phyloP scores from a whole-genome alignment of 305 asterid species.

The Rubia balearica region DNA sequence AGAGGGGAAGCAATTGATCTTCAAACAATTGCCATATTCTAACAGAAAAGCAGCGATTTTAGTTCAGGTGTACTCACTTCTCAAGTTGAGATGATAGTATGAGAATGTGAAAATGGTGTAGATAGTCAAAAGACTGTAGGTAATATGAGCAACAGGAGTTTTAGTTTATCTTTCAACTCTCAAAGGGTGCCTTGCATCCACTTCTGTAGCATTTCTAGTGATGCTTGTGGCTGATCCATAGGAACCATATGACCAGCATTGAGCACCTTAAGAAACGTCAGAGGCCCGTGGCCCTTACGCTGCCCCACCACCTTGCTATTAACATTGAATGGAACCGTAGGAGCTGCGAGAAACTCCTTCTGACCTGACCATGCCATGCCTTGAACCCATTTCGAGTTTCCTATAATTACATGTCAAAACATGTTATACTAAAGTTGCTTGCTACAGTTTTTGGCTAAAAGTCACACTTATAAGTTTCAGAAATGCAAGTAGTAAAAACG shows the following conservation, averaged over 20 bases:
- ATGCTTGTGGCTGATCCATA: slow-evolving; percentile 82
- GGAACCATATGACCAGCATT: slow-evolving; percentile 81
- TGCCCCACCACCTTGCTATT: slow-evolving; percentile 54
- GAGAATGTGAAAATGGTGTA: not conserved
- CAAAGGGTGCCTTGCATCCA: slow-evolving; percentile 49
- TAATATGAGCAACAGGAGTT: not conserved
- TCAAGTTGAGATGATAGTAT: not conserved
- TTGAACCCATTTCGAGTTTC: slow-evolving; percentile 76
- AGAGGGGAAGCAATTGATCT: too few species aligned
- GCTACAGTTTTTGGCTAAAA: not conserved
- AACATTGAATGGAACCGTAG: slow-evolving; percentile 39
- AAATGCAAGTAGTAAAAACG: too few species aligned
- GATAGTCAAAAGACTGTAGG: too few species aligned
- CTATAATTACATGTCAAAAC: slow-evolving; percentile 23
- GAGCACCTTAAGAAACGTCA: slow-evolving; percentile 56
- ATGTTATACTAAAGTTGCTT: not conserved
- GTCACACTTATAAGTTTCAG: not conserved
- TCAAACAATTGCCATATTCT: too few species aligned
- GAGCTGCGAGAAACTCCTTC: slow-evolving; percentile 40
- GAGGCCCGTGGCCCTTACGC: slow-evolving; percentile 57
- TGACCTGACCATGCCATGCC: slow-evolving; percentile 76
- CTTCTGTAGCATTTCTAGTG: slow-evolving; percentile 60
- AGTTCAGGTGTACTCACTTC: not conserved
- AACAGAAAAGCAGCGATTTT: not conserved
- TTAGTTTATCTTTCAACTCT: not conserved